These are phyloP conservation scores for Scolecobasidium constrictum DNA, from an alignment of 2,329 filamentous ascomycete genomes.

Conservation along the genomic window DNA sequence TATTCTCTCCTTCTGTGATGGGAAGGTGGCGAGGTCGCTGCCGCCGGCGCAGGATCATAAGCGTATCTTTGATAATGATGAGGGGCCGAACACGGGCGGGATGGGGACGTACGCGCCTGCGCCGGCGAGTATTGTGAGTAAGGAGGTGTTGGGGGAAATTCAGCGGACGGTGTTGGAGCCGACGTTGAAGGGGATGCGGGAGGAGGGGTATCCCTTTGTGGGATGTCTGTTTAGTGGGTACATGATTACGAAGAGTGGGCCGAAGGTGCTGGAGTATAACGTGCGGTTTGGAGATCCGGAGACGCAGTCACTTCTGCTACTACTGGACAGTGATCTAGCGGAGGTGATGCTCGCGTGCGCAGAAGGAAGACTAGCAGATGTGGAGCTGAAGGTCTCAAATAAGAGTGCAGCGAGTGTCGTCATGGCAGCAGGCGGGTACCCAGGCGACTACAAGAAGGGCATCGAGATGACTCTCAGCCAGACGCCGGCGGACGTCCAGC, in stretches of 20 bases:
- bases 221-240: constrained; percentile 81
- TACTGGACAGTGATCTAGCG: constrained; percentile 78
- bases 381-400: constrained; percentile 55
- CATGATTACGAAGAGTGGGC: constrained; percentile 76
- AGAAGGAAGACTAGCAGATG: constrained; percentile 59
- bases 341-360: constrained; percentile 82
- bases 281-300: constrained; percentile 89
- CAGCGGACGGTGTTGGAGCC: constrained; percentile 78
- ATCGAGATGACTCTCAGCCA: constrained; percentile 44
- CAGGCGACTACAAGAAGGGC: constrained; percentile 70
- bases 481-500: constrained; percentile 39
- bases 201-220: constrained; percentile 46
- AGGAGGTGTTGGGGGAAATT: constrained; percentile 62
- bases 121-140: constrained; percentile 46
- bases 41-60: constrained; percentile 96
- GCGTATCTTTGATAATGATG: constrained; percentile 80
- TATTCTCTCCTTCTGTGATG: constrained; percentile 85
- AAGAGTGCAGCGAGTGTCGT: constrained; percentile 84
- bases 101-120: constrained; percentile 90
- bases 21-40: constrained; percentile 69
- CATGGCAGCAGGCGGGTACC: constrained; percentile 87
- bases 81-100: constrained; percentile 87
- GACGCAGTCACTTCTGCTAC: constrained; percentile 72
- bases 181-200: constrained; percentile 78
- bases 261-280: constrained; percentile 85